Evolutionary conservation across 208 protist genomes (phyloP).

Genomic region (Trypanosoma lewisi): DNA sequence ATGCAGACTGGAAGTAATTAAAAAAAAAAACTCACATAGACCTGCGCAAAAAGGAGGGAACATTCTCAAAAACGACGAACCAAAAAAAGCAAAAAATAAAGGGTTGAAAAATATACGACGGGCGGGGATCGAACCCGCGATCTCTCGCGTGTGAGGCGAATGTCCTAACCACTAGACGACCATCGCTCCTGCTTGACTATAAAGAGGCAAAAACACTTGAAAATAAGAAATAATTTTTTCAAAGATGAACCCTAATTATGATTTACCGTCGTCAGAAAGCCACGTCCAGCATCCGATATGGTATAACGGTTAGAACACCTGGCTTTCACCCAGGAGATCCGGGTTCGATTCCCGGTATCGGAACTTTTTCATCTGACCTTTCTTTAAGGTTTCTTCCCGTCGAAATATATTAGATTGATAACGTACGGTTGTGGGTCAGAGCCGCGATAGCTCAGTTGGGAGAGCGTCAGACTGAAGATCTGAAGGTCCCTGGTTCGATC

Average conservation of each 20-base stretch:
- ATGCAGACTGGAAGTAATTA: no score
- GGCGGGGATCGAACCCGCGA: conserved; percentile 80
- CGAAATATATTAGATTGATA: background rate
- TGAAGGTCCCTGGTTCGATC: conserved; percentile 78
- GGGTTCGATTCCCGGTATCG: conserved; percentile 37
- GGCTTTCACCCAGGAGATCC: conserved; percentile 38
- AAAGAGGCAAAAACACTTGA: background rate
- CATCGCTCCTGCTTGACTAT: conserved; percentile 44
- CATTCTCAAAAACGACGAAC: background rate
- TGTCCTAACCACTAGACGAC: conserved; percentile 95
- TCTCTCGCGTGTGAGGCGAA: conserved; percentile 94
- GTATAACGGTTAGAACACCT: conserved; percentile 40
- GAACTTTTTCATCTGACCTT: conserved; percentile 17
- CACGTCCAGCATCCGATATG: conserved; percentile 19
- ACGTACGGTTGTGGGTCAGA: background rate
- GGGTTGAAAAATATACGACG: conserved; percentile 21
- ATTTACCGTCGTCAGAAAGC: background rate
- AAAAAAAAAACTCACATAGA: background rate
- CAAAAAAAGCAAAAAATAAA: conserved; percentile 10
- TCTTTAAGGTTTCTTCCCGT: background rate
- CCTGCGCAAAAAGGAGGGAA: background rate
- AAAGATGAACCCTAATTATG: background rate
- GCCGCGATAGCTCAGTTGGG: conserved; percentile 70
- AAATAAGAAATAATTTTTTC: background rate
- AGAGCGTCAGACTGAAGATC: conserved; percentile 78